phyloP scores from a whole-genome alignment of 2,329 filamentous ascomycete genomes.

The Monascus ruber region DNA sequence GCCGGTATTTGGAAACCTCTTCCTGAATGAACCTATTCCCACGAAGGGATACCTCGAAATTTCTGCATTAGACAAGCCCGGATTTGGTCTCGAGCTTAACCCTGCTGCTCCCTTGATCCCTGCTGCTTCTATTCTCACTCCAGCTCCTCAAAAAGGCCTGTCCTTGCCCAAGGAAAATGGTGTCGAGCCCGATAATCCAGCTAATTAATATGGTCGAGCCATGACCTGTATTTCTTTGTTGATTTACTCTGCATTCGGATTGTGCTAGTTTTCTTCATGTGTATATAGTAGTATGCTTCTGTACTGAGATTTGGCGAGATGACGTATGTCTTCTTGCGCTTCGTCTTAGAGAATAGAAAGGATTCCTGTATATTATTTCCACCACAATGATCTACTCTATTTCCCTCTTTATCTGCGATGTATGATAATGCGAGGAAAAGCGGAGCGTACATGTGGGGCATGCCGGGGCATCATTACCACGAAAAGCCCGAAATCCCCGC shows the following conservation, averaged over 20 bases:
- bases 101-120: constrained; percentile 70
- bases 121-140: constrained; percentile 59
- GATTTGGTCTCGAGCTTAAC: constrained; percentile 81
- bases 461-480: constrained; percentile 22
- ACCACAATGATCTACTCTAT: no score
- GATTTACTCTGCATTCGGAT: neutral
- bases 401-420: neutral
- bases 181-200: constrained; percentile 11
- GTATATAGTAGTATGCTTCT: neutral
- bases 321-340: no score
- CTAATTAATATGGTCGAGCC: no score
- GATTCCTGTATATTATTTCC: no score
- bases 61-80: constrained; percentile 72
- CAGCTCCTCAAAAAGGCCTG: constrained; percentile 42
- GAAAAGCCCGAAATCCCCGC: constrained; percentile 11
- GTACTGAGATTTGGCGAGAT: neutral
- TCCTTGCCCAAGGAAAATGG: constrained; percentile 22
- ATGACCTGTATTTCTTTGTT: neutral
- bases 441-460: constrained; percentile 6
- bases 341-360: no score
- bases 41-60: constrained; percentile 70
- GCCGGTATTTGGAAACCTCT: constrained; percentile 85
- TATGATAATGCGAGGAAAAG: constrained; percentile 6
- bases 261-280: neutral
- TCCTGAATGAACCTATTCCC: constrained; percentile 82